Evolutionary conservation across 2,329 filamentous ascomycete genomes (phyloP), one percentile per base, ranked within the genome.

Genomic region (Epichloe uncinata): DNA sequence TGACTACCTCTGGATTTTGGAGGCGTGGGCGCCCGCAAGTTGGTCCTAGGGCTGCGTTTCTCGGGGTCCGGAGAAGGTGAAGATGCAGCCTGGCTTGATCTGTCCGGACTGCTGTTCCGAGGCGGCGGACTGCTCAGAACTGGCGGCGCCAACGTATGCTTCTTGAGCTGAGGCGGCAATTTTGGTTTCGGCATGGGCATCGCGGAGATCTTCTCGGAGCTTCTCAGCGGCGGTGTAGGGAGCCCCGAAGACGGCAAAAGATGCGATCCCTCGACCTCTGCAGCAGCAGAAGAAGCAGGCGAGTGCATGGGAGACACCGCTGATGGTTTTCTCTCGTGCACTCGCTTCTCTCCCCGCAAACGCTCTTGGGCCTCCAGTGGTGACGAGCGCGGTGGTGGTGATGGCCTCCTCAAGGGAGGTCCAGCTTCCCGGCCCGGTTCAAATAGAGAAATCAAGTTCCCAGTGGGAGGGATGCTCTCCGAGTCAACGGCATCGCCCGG

Each of bases 371-470:
- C 18, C 12, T 44, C 34, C 4, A 20, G 40, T 15, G 20, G 20
- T 11, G 36, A 16, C 18, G 36, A 18, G 15, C 18, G 35, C 15
- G 34, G 56, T 4, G 56, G 56, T 4, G 56, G 57, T 42, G 57
- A 57, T 18, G 52, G 54, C 49, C 59, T 68, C 59, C 69, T 70
- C 5, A 63, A 58, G 3, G 2, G 22, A 7, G 20, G 63, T 42
- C 67, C 63, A n/a, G 55, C 57, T 15, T 54, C 56, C 46, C 50
- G 54, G 41, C 68, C 72, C 54, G 73, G 69, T 64, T 89, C 84
- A 56, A 87, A 87, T 67, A 86, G 73, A 38, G 77, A 77, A 49
- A 87, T 82, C 18, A 87, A 69, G 4, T 80, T 77, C 3, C 72
- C 78, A 0, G 83, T 82, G 0, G 83, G 73, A 22, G 76, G 69